phyloP scores from a whole-genome alignment of 805 yeast species.

The Lipomyces sp. region DNA sequence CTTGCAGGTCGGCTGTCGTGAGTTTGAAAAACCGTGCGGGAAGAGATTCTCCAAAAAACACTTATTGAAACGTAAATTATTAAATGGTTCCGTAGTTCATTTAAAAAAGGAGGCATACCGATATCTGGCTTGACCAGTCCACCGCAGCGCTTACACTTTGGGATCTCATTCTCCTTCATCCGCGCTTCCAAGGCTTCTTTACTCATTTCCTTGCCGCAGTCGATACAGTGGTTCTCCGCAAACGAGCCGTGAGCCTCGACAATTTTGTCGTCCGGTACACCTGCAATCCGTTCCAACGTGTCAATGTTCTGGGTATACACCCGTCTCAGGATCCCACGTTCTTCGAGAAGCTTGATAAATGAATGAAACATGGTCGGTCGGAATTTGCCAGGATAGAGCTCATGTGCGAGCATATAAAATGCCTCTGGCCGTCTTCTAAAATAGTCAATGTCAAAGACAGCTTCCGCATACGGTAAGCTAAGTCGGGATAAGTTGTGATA shows the following conservation, averaged over 20 bases:
- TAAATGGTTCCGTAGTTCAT: not conserved
- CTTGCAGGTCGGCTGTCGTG: constrained; percentile 65
- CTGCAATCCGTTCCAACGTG: constrained; percentile 85
- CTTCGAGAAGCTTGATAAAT: constrained; percentile 69
- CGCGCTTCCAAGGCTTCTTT: constrained; percentile 34
- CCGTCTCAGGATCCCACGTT: constrained; percentile 63
- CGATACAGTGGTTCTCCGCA: constrained; percentile 80
- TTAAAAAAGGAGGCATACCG: constrained; percentile 44
- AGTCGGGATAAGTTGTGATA: constrained; percentile 77
- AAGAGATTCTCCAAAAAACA: constrained; percentile 88
- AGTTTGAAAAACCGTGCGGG: constrained; percentile 70
- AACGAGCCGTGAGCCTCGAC: constrained; percentile 97
- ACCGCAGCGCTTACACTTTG: constrained; percentile 63
- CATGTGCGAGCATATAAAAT: constrained; percentile 81
- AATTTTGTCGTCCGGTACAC: constrained; percentile 63
- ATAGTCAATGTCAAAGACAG: constrained; percentile 89
- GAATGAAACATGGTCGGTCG: constrained; percentile 82
- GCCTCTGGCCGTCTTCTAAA: constrained; percentile 78
- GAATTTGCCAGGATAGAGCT: constrained; percentile 85
- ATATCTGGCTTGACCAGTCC: constrained; percentile 92
- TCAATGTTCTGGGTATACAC: constrained; percentile 94
- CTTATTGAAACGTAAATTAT: constrained; percentile 14
- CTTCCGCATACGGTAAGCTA: constrained; percentile 89
- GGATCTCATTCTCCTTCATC: constrained; percentile 42
- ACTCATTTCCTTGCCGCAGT: constrained; percentile 64